Conservation (phyloP, 257 asterid species). For the Thymus mandschuricus region DNA sequence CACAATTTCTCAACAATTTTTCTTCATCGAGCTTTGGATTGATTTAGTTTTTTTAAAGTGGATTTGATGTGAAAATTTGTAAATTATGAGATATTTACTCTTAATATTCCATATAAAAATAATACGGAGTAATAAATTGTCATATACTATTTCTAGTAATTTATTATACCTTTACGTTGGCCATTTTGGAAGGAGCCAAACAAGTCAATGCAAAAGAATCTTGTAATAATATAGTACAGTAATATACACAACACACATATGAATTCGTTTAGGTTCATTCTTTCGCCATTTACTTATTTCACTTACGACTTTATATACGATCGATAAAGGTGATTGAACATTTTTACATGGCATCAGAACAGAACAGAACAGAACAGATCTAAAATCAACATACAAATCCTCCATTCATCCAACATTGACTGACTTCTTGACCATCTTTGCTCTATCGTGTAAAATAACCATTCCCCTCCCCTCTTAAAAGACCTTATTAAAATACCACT, state of each 20-base stretch:
- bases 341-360: no score
- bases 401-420: no score
- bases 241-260: not conserved
- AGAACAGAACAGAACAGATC: no score
- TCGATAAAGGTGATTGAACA: no score
- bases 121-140: not conserved
- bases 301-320: no score
- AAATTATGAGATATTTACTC: not conserved
- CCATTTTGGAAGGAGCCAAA: constrained; percentile 1
- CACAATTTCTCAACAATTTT: constrained; percentile 21
- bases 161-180: not conserved
- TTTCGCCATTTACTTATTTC: not conserved
- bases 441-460: no score
- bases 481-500: not conserved
- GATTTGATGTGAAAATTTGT: not conserved
- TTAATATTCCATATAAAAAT: not conserved
- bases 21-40: not conserved
- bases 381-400: no score
- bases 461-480: no score
- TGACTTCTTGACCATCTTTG: no score
- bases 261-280: not conserved
- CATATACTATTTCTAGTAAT: not conserved
- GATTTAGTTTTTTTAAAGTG: not conserved
- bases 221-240: no score
- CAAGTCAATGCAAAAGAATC: not conserved